Conservation (phyloP, 805 yeast genomes). For the Isabelozyma rhagii region DNA sequence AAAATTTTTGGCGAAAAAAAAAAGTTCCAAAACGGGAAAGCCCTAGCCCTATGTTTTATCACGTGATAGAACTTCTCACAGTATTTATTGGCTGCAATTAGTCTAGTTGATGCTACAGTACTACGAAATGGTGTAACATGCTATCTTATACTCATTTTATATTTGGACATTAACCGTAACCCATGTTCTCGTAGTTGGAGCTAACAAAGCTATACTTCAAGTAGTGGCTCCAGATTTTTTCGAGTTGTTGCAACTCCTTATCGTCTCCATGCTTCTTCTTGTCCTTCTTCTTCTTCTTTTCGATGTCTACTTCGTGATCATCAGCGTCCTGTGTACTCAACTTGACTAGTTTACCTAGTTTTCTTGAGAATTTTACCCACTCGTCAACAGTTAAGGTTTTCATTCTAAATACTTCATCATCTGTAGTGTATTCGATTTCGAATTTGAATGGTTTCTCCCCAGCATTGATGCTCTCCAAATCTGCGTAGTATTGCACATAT, state of each 20-base stretch:
- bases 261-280: conserved; percentile 7
- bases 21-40: not conserved
- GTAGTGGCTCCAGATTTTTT: conserved; percentile 52
- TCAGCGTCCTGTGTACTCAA: conserved; percentile 1
- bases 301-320: not conserved
- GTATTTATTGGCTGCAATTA: not conserved
- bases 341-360: conserved; percentile 44
- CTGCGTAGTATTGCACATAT: conserved; percentile 73
- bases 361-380: conserved; percentile 58
- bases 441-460: conserved; percentile 49
- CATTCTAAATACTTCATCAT: conserved; percentile 55
- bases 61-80: not conserved
- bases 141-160: no score
- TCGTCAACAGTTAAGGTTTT: conserved; percentile 54
- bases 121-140: no score
- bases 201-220: conserved; percentile 60
- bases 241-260: conserved; percentile 6
- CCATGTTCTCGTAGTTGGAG: conserved; percentile 59
- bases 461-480: conserved; percentile 48
- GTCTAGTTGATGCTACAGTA: no score
- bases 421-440: conserved; percentile 68
- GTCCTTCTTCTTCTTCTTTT: conserved; percentile 5
- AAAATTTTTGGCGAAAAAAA: not conserved
- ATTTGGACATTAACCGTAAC: conserved; percentile 26
- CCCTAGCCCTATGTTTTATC: conserved; percentile 9